Evolutionary conservation across 2,329 filamentous ascomycete species (phyloP), one percentile per base, ranked within the genome.

Genomic region (Aspergillus novoparasiticus): DNA sequence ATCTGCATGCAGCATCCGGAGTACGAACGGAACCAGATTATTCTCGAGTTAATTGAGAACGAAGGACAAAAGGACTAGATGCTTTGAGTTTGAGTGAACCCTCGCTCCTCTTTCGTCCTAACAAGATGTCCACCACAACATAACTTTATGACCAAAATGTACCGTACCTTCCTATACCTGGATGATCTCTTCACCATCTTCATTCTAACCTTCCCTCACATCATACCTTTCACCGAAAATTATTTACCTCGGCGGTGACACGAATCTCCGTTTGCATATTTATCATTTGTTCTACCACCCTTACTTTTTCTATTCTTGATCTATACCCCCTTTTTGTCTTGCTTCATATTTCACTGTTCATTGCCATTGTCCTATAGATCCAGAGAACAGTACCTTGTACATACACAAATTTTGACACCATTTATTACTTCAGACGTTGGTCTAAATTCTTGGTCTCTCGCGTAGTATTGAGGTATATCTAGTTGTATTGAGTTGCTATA

Each of bases 1-100:
- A 87, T 99, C 70, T 90, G 90, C 71, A 94, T 99, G 92, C 92
- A 93, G 73, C 95, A 99, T 81, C 95, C 95, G 0, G 92, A 96
- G 79, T 84, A 91, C 66, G 87, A 92, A 63, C 89, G 91, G 58
- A 90, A 89, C 73, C 94, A 97, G 82, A 89, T 99, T 68, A 89
- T 99, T 66, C 83, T 98, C 66, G 95, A 99, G 81, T 85, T 99
- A 85, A 81, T 97, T 68, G 85, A 98, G 70, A 98, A 98, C 76
- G 92, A 96, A 73, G 94, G 92, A 6, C 90, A 94, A 66, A 85
- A 83, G 71, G 85, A 87, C 65, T 82, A 66, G 66, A 41, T 28
- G 6, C 28, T 14, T 30, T 41, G 19, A 11, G 10, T 19, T 12
- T 21, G 23, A 28, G 48, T 64, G 26, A 50, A 14, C 34, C 39